Evolutionary conservation across 768 basidiomycete genomes (phyloP), one percentile per base, ranked within the genome.

Genomic region (Xanthoconium stramineum): DNA sequence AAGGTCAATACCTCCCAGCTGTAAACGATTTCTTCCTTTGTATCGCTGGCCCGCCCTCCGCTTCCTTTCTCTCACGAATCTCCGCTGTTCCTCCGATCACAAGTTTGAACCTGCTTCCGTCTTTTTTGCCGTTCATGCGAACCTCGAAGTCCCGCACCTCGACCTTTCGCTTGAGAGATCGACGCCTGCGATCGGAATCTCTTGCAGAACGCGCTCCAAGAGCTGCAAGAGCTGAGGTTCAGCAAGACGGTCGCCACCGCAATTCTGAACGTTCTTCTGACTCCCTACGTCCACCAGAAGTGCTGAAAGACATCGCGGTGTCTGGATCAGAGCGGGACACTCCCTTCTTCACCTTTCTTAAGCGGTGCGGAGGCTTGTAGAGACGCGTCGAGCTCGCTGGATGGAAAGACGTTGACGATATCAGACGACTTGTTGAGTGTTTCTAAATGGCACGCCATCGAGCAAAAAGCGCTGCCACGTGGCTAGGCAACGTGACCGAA

Each of bases 31-130:
- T 86, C 49, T 73, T 86, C 39, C 68, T 81, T 12, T 81, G 76
- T 79, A 80, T 13, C 80, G 83, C 19, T 87, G 82, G 81, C 65
- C 77, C 1, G 63, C 69, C 11, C 78, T 87, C n/a, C 83, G 80
- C 6, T 72, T 74, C 3, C 75, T 88, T 13, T 74, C 76, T 12
- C 76, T 88, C 15, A 74, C 72, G 19, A 83, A 84, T 60, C 69
- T 88, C 29, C 77, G 79, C 38, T 82, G 77, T 64, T 73, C 75
- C 0, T 69, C 79, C 5, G 61, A 69, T 19, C 66, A 72, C 2
- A 75, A 75, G 2, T 61, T 76, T 5, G 72, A 75, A 24, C 74
- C 79, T 3, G 72, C 78, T 0, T 69, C 81, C 0, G 37, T 75
- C 3, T 87, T 86, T 73, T 74, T 88, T 24, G 61, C 69, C 8